phyloP scores from a whole-genome alignment of 1,139 yeast genomes.

The Debaryomyces udenii region DNA sequence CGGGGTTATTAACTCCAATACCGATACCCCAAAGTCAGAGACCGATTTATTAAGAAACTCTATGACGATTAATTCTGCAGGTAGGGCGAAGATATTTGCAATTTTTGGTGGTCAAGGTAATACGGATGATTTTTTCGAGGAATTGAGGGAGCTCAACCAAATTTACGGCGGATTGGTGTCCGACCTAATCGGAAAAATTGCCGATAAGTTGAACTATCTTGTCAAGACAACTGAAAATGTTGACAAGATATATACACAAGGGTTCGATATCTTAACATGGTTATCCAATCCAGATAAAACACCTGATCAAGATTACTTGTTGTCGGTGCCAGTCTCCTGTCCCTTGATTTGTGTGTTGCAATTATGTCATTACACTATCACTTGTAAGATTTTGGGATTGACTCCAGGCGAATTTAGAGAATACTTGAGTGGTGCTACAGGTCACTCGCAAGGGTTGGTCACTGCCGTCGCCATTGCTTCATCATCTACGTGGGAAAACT shows the following conservation, averaged over 20 bases:
- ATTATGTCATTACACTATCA: conserved; percentile 87
- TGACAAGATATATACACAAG: conserved; percentile 90
- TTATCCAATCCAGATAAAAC: conserved; percentile 80
- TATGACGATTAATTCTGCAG: conserved; percentile 31
- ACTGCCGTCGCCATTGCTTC: conserved; percentile 92
- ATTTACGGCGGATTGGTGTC: conserved; percentile 74
- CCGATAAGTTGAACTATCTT: conserved; percentile 66
- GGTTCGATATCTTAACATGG: conserved; percentile 88
- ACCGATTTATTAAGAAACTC: conserved; percentile 57
- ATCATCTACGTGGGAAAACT: conserved; percentile 84
- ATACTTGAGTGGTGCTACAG: conserved; percentile 82
- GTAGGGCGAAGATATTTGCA: conserved; percentile 67
- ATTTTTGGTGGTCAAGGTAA: conserved; percentile 99
- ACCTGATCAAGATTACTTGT: conserved; percentile 86
- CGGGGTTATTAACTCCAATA: conserved; percentile 56
- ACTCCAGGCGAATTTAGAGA: conserved; percentile 87
- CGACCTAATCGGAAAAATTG: conserved; percentile 72
- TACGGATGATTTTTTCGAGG: conserved; percentile 96
- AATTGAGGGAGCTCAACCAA: conserved; percentile 81
- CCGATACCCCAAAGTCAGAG: conserved; percentile 27
- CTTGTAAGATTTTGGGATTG: conserved; percentile 81
- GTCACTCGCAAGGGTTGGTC: conserved; percentile 97
- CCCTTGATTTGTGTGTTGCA: conserved; percentile 96
- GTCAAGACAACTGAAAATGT: conserved; percentile 76
- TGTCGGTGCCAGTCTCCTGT: conserved; percentile 92